Conservation (phyloP, 352 stramenopile genomes). For the Pythium chondricola region DNA sequence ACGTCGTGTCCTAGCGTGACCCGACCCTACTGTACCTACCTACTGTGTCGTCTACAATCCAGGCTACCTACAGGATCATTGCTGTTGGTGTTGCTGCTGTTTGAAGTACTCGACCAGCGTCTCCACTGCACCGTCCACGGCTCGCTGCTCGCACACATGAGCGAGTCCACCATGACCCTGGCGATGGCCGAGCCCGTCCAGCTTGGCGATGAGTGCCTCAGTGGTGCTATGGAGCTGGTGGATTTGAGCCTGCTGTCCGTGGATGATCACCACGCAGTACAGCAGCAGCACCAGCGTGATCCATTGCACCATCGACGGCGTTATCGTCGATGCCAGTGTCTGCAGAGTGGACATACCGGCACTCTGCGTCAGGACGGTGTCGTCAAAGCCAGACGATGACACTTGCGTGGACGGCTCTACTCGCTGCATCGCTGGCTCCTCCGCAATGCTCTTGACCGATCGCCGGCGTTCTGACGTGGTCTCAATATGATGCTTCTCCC, state of each 20-base stretch:
- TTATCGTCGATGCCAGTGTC: neutral
- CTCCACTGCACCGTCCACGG: constrained; percentile 2
- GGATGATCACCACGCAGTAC: constrained; percentile 18
- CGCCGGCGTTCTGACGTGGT: too few relatives aligned
- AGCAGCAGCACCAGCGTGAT: constrained; percentile 10
- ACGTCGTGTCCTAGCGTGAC: neutral
- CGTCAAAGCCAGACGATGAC: too few relatives aligned
- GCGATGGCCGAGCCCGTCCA: too few relatives aligned
- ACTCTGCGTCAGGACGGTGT: too few relatives aligned
- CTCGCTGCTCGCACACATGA: too few relatives aligned
- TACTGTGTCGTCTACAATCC: too few relatives aligned
- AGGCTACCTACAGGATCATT: neutral
- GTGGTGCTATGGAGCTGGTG: constrained; percentile 10
- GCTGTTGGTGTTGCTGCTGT: neutral
- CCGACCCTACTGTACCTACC: too few relatives aligned
- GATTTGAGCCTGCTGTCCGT: constrained; percentile 7
- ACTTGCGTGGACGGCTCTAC: too few relatives aligned
- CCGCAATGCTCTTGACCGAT: too few relatives aligned
- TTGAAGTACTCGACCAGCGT: constrained; percentile 7
- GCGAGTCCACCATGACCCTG: too few relatives aligned
- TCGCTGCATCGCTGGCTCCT: too few relatives aligned
- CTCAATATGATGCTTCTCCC: too few relatives aligned
- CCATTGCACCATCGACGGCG: constrained; percentile 5
- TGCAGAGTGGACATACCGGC: neutral
- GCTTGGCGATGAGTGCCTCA: neutral